Conservation (phyloP, 805 yeast species). For the Starmera quercuum region DNA sequence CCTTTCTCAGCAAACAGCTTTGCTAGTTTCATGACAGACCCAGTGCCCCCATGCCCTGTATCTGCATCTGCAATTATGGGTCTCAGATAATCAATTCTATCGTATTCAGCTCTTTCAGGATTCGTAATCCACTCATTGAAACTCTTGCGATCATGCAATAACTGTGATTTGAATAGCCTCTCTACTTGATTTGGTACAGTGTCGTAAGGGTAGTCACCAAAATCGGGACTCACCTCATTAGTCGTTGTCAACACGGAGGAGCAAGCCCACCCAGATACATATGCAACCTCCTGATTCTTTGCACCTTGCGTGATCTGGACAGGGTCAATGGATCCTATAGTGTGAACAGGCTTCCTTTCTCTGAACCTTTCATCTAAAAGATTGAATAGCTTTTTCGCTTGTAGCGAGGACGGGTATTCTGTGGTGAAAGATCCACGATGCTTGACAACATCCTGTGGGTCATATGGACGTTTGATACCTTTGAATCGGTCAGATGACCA, state of each 20-base stretch:
- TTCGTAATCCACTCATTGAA: constrained; percentile 31
- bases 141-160: constrained; percentile 46
- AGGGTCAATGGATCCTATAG: constrained; percentile 57
- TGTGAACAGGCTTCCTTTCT: constrained; percentile 41
- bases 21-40: constrained; percentile 57
- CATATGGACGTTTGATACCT: constrained; percentile 42
- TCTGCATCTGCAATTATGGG: constrained; percentile 65
- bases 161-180: constrained; percentile 49
- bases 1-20: constrained; percentile 61
- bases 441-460: constrained; percentile 42
- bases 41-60: constrained; percentile 58
- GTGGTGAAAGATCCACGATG: constrained; percentile 42
- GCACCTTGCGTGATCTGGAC: constrained; percentile 54
- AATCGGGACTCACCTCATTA: constrained; percentile 57
- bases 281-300: constrained; percentile 42
- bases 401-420: constrained; percentile 39
- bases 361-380: constrained; percentile 32
- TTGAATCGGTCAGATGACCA: constrained; percentile 40
- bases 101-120: constrained; percentile 14
- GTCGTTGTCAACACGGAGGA: constrained; percentile 50
- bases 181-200: constrained; percentile 65
- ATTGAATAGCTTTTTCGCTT: constrained; percentile 44
- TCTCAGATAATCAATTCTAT: constrained; percentile 40
- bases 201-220: constrained; percentile 64
- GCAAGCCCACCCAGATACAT: constrained; percentile 58